phyloP scores from a whole-genome alignment of 805 yeast genomes.

The Ogataea chonburiensis region DNA sequence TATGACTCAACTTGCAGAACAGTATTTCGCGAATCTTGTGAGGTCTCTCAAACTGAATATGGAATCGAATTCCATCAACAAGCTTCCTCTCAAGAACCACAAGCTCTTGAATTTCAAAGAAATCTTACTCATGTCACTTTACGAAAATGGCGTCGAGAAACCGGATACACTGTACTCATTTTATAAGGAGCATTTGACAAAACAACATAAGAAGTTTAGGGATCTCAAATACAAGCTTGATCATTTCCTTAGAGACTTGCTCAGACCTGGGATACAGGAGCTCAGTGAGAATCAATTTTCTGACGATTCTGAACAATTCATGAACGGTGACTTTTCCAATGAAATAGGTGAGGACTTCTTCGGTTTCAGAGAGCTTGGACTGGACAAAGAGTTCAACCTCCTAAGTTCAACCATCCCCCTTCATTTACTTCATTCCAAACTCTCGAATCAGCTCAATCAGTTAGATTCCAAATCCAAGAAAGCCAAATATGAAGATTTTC shows the following conservation, averaged over 20 bases:
- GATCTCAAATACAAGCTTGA: conserved; percentile 70
- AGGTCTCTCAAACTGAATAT: conserved; percentile 66
- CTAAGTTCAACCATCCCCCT: conserved; percentile 84
- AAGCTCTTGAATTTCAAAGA: conserved; percentile 37
- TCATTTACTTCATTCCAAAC: conserved; percentile 76
- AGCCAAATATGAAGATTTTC: conserved; percentile 64
- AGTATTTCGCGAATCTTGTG: conserved; percentile 71
- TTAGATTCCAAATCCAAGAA: conserved; percentile 46
- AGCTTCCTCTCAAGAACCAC: conserved; percentile 29
- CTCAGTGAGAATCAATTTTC: conserved; percentile 71
- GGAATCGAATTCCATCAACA: conserved; percentile 58
- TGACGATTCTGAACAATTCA: conserved; percentile 90
- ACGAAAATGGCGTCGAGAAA: conserved; percentile 83
- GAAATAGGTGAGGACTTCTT: conserved; percentile 97
- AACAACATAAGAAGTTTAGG: conserved; percentile 64
- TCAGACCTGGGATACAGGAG: conserved; percentile 78
- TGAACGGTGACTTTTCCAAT: conserved; percentile 91
- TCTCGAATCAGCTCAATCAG: conserved; percentile 55
- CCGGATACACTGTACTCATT: conserved; percentile 75
- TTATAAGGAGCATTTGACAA: conserved; percentile 66
- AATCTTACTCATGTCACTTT: conserved; percentile 56
- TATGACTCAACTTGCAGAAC: conserved; percentile 80
- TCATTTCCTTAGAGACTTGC: conserved; percentile 68
- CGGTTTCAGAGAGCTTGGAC: conserved; percentile 91
- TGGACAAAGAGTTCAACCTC: conserved; percentile 88